Conservation (phyloP, 306 rosid species). For the Ormosia semicastrata region DNA sequence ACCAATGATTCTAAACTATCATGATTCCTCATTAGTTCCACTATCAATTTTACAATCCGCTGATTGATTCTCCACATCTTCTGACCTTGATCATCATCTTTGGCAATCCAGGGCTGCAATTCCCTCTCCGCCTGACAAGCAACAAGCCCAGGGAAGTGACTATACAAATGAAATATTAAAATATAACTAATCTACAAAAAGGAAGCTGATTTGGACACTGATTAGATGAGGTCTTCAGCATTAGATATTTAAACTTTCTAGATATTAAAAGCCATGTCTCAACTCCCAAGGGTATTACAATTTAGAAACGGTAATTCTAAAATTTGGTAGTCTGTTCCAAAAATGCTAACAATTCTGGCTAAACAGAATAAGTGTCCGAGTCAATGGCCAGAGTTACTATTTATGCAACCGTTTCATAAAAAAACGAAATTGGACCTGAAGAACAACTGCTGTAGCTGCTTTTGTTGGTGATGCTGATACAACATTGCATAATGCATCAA, state of each 20-base stretch:
- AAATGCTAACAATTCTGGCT: background rate
- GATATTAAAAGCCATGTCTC: background rate
- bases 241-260: constrained; percentile 9
- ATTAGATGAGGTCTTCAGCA: constrained; percentile 16
- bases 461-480: constrained; percentile 87
- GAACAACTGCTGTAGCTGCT: constrained; percentile 93
- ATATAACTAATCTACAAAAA: constrained; percentile 15
- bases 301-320: background rate
- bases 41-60: constrained; percentile 85
- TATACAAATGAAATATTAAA: constrained; percentile 28
- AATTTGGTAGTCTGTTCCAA: background rate
- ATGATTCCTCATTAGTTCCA: constrained; percentile 93
- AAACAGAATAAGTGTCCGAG: constrained; percentile 20
- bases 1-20: constrained; percentile 78
- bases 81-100: constrained; percentile 90
- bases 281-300: background rate
- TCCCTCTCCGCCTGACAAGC: constrained; percentile 83
- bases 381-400: background rate
- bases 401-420: constrained; percentile 19
- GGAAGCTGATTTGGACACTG: background rate
- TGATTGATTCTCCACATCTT: constrained; percentile 97
- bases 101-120: constrained; percentile 97
- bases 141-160: constrained; percentile 44
- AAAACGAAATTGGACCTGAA: constrained; percentile 69
- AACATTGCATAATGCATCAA: constrained; percentile 95